phyloP scores from a whole-genome alignment of 148 eudicot species.

The Chenopodium album region DNA sequence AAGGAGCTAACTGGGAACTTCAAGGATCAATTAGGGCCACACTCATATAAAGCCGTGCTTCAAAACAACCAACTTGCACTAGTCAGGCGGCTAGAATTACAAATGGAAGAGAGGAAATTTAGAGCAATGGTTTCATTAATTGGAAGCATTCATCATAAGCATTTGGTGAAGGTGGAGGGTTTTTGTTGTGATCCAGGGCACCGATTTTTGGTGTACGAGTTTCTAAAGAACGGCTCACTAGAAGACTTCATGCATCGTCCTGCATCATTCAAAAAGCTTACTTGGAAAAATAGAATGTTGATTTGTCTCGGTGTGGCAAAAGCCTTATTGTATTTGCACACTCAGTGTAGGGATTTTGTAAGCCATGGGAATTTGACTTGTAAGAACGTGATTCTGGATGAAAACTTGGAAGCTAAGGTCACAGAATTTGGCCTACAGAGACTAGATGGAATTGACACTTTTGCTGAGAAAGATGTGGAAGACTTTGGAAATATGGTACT shows the following conservation, averaged over 20 bases:
- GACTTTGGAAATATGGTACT: conserved; percentile 55
- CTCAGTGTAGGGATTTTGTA: conserved; percentile 58
- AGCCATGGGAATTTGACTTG: conserved; percentile 55
- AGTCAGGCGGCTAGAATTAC: conserved; percentile 34
- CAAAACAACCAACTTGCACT: conserved; percentile 35
- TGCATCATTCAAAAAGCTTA: conserved; percentile 38
- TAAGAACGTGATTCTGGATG: conserved; percentile 50
- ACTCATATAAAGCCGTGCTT: conserved; percentile 42
- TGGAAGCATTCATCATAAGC: conserved; percentile 55
- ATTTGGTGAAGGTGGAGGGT: conserved; percentile 54
- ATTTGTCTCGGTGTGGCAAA: conserved; percentile 47
- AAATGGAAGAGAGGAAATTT: conserved; percentile 46
- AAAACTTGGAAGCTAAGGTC: conserved; percentile 49
- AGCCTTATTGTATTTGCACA: conserved; percentile 58
- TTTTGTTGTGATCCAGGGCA: conserved; percentile 52
- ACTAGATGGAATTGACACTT: conserved; percentile 17
- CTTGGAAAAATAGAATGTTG: conserved; percentile 54
- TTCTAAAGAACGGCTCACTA: conserved; percentile 44
- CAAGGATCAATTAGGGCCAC: conserved; percentile 45
- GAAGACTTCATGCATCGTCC: conserved; percentile 45
- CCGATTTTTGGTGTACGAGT: conserved; percentile 52
- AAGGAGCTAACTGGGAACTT: conserved; percentile 50
- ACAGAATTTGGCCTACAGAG: conserved; percentile 45
- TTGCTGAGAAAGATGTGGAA: conserved; percentile 43
- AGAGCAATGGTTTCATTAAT: conserved; percentile 33